A percentile compares a stretch with the other conserved stretches of the same genome.
Evolutionary conservation across 2,329 filamentous ascomycete genomes (phyloP).

Genomic region (Blumeria graminis): DNA sequence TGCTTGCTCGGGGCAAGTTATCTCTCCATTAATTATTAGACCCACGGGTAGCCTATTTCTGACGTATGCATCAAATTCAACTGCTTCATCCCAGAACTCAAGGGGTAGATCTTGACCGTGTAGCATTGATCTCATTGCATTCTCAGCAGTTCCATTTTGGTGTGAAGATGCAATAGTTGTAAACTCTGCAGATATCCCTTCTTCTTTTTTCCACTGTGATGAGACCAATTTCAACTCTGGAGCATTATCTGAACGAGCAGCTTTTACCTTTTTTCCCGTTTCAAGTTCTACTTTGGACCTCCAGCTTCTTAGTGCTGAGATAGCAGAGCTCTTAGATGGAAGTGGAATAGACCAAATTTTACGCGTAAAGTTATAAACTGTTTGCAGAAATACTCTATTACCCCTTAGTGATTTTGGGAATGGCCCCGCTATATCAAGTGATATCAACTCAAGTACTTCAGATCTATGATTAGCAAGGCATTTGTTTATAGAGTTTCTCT

Average conservation of each 20-base stretch:
- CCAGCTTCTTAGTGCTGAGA: not conserved
- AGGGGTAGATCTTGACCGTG: not conserved
- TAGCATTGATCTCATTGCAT: not conserved
- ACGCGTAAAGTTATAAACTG: not conserved
- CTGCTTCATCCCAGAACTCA: not conserved
- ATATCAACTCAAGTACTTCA: not conserved
- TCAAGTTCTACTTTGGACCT: not conserved
- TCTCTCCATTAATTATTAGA: not conserved
- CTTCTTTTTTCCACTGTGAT: not conserved
- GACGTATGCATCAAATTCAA: not conserved
- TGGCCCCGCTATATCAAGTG: not conserved
- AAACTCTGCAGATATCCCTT: not conserved
- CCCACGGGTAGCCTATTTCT: not conserved
- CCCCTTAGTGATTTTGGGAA: not conserved
- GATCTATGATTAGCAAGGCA: not conserved
- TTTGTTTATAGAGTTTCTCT: not conserved
- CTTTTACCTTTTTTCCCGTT: not conserved
- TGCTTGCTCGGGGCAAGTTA: not conserved
- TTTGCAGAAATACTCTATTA: not conserved
- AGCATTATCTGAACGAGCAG: not conserved
- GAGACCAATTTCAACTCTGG: not conserved
- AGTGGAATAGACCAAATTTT: conserved; percentile 1
- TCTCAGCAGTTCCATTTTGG: not conserved
- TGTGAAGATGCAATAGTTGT: not conserved
- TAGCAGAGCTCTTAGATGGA: not conserved